phyloP scores from a whole-genome alignment of 352 stramenopile genomes.

The Elongisporangium anandrum region DNA sequence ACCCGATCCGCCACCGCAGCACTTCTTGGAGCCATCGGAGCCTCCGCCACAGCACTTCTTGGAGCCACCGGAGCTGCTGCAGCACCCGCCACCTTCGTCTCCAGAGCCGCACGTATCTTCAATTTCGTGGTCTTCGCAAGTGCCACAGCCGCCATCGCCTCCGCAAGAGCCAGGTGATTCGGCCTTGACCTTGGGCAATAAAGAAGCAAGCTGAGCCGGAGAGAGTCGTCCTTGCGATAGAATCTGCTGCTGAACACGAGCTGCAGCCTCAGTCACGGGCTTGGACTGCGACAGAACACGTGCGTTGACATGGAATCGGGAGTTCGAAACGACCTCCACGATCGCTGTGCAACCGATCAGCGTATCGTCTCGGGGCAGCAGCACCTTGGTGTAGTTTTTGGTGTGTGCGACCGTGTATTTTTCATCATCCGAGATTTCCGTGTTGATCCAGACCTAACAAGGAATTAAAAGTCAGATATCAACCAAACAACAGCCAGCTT shows the following conservation, averaged over 20 bases:
- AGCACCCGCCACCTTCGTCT: slow-evolving; percentile 13
- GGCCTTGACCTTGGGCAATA: slow-evolving; percentile 21
- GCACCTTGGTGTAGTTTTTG: slow-evolving; percentile 92
- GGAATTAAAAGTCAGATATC: neutral
- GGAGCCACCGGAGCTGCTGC: slow-evolving; percentile 5
- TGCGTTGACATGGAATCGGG: slow-evolving; percentile 76
- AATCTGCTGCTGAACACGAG: slow-evolving; percentile 49
- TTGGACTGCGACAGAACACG: slow-evolving; percentile 54
- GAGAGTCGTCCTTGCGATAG: slow-evolving; percentile 28
- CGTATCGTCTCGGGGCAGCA: slow-evolving; percentile 67
- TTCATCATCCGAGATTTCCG: slow-evolving; percentile 77
- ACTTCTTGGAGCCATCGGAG: slow-evolving; percentile 6
- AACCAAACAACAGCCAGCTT: slow-evolving; percentile 4
- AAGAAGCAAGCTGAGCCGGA: slow-evolving; percentile 20
- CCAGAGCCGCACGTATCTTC: slow-evolving; percentile 25
- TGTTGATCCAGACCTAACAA: slow-evolving; percentile 71
- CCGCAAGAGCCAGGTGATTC: slow-evolving; percentile 20
- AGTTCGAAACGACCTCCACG: slow-evolving; percentile 45
- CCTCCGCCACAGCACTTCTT: slow-evolving; percentile 12
- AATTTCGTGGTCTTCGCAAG: slow-evolving; percentile 9
- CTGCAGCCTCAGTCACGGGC: slow-evolving; percentile 42
- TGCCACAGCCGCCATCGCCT: slow-evolving; percentile 16
- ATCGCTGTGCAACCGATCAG: slow-evolving; percentile 70
- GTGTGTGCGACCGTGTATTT: slow-evolving; percentile 85
- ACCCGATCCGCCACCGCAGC: slow-evolving; percentile 11